These are phyloP conservation scores for Pythium plurisporium DNA, from an alignment of 352 stramenopile species.

Conservation along the genomic window DNA sequence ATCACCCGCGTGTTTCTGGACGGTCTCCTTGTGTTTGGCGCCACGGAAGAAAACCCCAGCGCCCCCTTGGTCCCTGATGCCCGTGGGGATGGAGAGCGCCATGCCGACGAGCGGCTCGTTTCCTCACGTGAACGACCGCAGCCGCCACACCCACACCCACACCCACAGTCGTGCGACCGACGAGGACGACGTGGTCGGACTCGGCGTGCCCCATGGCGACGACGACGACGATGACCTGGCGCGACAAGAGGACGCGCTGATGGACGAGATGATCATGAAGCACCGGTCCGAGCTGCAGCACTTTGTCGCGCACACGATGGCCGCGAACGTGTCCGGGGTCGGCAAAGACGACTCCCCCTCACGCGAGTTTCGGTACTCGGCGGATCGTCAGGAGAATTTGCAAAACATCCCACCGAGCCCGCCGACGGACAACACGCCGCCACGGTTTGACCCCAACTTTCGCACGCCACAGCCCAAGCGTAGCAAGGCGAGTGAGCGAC, in stretches of 20 bases:
- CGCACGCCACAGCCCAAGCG: slow-evolving; percentile 32
- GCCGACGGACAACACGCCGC: background rate
- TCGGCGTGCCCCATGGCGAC: slow-evolving; percentile 16
- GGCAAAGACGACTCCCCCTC: slow-evolving; percentile 8
- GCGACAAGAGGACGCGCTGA: slow-evolving; percentile 19
- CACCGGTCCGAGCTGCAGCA: slow-evolving; percentile 23
- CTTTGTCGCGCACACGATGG: slow-evolving; percentile 25
- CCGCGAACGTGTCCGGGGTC: background rate
- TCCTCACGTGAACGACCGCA: slow-evolving; percentile 3
- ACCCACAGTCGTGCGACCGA: slow-evolving; percentile 21
- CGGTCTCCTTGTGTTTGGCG: slow-evolving; percentile 7
- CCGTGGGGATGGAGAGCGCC: slow-evolving; percentile 14
- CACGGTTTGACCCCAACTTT: slow-evolving; percentile 27
- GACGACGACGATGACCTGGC: slow-evolving; percentile 8
- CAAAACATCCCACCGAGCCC: slow-evolving; percentile 22
- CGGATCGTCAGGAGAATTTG: no score
- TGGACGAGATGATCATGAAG: slow-evolving; percentile 32
- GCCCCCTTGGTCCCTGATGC: background rate
- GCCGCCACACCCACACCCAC: slow-evolving; percentile 23
- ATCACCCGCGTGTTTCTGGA: slow-evolving; percentile 2
- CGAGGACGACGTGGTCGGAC: slow-evolving; percentile 16
- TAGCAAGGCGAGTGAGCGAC: slow-evolving; percentile 36
- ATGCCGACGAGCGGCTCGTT: background rate
- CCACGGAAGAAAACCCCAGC: slow-evolving; percentile 6
- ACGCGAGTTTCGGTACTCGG: no score